Conservation (phyloP, 805 yeast species). For the Priceomyces medius region DNA sequence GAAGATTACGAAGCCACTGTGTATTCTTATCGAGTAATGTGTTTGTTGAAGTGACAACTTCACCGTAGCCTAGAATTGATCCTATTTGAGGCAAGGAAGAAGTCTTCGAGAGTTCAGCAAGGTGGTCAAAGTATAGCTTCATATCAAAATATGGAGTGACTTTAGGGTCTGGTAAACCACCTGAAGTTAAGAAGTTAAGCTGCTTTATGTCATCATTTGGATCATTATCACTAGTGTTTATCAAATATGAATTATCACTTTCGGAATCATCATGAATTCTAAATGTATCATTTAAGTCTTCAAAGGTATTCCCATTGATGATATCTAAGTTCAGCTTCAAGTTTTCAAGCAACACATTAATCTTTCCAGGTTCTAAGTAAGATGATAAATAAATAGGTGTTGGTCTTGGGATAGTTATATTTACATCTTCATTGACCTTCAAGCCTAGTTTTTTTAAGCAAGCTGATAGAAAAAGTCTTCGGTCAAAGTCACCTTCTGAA, state of each 20-base stretch:
- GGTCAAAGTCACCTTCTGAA: conserved; percentile 39
- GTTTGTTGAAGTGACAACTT: conserved; percentile 86
- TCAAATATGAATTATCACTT: conserved; percentile 17
- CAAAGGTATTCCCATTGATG: conserved; percentile 27
- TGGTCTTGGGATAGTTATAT: conserved; percentile 56
- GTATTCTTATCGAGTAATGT: conserved; percentile 75
- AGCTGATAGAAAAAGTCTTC: conserved; percentile 57
- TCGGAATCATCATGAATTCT: conserved; percentile 44
- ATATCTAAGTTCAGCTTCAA: conserved; percentile 37
- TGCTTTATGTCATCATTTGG: conserved; percentile 57
- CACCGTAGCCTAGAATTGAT: conserved; percentile 68
- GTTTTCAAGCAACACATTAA: conserved; percentile 32
- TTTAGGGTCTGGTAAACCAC: conserved; percentile 47
- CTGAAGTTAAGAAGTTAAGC: conserved; percentile 45
- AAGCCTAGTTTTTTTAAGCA: conserved; percentile 64
- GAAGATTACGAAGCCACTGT: conserved; percentile 53
- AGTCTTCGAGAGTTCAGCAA: conserved; percentile 28
- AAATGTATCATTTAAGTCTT: conserved; percentile 60
- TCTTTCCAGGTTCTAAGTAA: conserved; percentile 25
- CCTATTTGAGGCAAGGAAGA: conserved; percentile 50
- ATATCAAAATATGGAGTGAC: conserved; percentile 76
- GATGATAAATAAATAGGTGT: conserved; percentile 66
- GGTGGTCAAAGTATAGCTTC: conserved; percentile 47
- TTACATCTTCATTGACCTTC: conserved; percentile 55
- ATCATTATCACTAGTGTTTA: conserved; percentile 31